phyloP scores from a whole-genome alignment of 176 grass and related monocot genomes.

The Paspalum vaginatum region DNA sequence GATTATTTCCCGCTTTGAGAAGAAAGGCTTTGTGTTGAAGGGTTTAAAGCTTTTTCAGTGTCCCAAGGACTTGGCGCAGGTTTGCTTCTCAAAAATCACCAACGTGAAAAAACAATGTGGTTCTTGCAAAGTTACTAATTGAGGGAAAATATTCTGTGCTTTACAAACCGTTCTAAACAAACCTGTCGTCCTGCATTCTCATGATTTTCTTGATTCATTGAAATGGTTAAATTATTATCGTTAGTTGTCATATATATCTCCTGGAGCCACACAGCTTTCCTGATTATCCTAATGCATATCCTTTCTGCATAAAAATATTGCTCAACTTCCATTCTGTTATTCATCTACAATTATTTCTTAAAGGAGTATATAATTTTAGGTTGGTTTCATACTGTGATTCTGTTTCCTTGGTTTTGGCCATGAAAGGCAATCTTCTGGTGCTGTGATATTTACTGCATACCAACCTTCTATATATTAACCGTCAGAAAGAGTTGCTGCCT shows the following conservation, averaged over 20 bases:
- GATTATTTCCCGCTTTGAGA: slow-evolving; percentile 95
- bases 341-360: background rate
- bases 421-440: background rate
- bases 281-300: background rate
- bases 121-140: background rate
- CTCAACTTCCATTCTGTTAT: background rate
- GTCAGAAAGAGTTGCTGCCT: background rate
- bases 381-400: background rate
- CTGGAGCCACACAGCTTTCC: background rate
- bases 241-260: background rate
- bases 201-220: slow-evolving; percentile 1
- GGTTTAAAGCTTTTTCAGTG: slow-evolving; percentile 92
- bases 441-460: background rate
- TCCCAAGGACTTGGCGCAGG: slow-evolving; percentile 93
- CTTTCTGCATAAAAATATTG: slow-evolving; percentile 4
- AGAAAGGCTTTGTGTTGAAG: slow-evolving; percentile 96
- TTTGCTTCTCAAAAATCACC: slow-evolving; percentile 48
- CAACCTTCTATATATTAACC: background rate
- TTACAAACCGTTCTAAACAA: background rate
- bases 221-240: background rate
- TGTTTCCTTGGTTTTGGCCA: background rate
- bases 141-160: background rate
- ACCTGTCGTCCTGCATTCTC: background rate
- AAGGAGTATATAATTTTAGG: background rate
- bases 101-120: background rate